phyloP scores from a whole-genome alignment of 2,329 filamentous ascomycete species.

The Stemphylium lycopersici region DNA sequence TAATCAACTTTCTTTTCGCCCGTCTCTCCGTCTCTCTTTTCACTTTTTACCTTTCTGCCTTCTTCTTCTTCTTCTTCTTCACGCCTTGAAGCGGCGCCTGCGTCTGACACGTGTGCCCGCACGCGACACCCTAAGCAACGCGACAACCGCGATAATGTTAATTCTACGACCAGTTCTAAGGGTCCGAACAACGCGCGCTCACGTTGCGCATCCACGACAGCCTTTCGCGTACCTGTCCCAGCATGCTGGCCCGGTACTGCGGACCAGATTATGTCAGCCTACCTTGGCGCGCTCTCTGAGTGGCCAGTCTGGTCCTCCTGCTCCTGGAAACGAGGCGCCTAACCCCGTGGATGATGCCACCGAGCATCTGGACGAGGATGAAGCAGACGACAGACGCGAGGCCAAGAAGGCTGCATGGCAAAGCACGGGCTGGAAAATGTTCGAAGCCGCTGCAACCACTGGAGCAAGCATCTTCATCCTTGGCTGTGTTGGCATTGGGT shows the following conservation, averaged over 20 bases:
- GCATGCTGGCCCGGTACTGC: constrained; percentile 33
- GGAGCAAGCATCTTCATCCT: constrained; percentile 58
- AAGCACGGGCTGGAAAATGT: constrained; percentile 58
- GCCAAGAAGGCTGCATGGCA: constrained; percentile 39
- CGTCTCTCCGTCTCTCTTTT: constrained; percentile 22
- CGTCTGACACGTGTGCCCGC: constrained; percentile 25
- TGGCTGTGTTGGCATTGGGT: constrained; percentile 55
- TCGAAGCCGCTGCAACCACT: constrained; percentile 58
- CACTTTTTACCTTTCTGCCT: constrained; percentile 15
- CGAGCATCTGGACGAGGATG: constrained; percentile 32
- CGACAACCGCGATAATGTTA: constrained; percentile 36
- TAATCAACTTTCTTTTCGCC: constrained; percentile 8
- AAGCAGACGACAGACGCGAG: constrained; percentile 14
- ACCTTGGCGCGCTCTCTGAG: constrained; percentile 33
- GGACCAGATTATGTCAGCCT: constrained; percentile 14
- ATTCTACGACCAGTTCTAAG: constrained; percentile 33
- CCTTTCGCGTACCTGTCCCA: constrained; percentile 25
- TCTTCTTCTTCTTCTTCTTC: constrained; percentile 12
- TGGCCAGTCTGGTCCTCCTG: constrained; percentile 45
- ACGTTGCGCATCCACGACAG: constrained; percentile 26
- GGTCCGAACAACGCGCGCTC: constrained; percentile 22
- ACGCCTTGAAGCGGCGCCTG: constrained; percentile 14
- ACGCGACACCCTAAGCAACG: constrained; percentile 28
- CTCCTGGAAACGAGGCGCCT: constrained; percentile 47
- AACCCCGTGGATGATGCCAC: constrained; percentile 48